Conservation (phyloP, 169 alveolate species). For the Babesia caballi region DNA sequence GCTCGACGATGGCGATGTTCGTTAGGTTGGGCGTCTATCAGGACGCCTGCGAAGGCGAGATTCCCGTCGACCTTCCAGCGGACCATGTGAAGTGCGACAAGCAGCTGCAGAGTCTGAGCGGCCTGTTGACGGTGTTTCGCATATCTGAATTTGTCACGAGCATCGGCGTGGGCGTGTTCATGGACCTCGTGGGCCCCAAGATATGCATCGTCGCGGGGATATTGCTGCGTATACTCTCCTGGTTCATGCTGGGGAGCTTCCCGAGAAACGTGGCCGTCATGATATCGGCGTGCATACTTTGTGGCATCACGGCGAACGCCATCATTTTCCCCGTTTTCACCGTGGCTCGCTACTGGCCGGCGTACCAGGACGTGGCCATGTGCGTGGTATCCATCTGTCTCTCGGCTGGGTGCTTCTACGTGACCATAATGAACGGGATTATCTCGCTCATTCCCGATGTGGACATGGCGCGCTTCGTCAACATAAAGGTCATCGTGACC, state of each 20-base stretch:
- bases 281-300: slow-evolving; percentile 38
- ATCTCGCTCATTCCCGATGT: background rate
- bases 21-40: slow-evolving; percentile 49
- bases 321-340: slow-evolving; percentile 63
- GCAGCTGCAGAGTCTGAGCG: slow-evolving; percentile 38
- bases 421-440: slow-evolving; percentile 21
- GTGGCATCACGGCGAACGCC: slow-evolving; percentile 49
- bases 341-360: slow-evolving; percentile 47
- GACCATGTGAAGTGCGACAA: slow-evolving; percentile 16
- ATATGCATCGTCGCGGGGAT: slow-evolving; percentile 22
- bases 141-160: slow-evolving; percentile 60
- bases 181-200: slow-evolving; percentile 59
- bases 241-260: slow-evolving; percentile 34
- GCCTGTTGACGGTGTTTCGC: slow-evolving; percentile 46
- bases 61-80: background rate
- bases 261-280: slow-evolving; percentile 11
- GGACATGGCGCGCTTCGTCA: slow-evolving; percentile 6
- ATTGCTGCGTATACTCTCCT: slow-evolving; percentile 27
- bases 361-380: slow-evolving; percentile 40
- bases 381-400: slow-evolving; percentile 43
- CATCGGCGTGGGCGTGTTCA: slow-evolving; percentile 45
- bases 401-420: slow-evolving; percentile 47
- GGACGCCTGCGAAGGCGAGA: slow-evolving; percentile 11
- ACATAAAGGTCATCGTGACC: slow-evolving; percentile 26
- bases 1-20: slow-evolving; percentile 38